These are phyloP conservation scores for Porphyrellus cyaneotinctus DNA, from an alignment of 768 basidiomycete species.

Conservation along the genomic window DNA sequence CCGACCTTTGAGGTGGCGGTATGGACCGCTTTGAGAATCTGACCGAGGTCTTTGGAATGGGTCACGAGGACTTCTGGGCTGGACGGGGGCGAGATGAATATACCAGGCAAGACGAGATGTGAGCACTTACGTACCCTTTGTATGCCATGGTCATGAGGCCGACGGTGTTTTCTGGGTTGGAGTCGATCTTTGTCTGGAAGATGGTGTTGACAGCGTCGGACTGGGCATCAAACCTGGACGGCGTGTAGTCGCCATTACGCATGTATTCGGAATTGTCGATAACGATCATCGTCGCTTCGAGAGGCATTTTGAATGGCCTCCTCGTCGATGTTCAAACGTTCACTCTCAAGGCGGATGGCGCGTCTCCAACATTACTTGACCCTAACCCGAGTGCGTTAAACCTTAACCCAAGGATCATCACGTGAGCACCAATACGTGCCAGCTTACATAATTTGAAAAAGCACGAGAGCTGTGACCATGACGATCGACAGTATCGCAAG, in stretches of 20 bases:
- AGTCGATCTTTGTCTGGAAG: constrained; percentile 89
- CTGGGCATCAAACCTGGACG: constrained; percentile 87
- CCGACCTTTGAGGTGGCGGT: constrained; percentile 65
- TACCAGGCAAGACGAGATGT: neutral
- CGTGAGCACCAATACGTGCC: too few relatives aligned
- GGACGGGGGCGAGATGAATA: constrained; percentile 6
- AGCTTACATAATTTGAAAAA: too few relatives aligned
- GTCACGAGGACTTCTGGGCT: constrained; percentile 97
- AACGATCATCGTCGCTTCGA: constrained; percentile 97
- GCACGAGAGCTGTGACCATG: too few relatives aligned
- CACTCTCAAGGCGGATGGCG: constrained; percentile 19
- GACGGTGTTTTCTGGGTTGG: constrained; percentile 96
- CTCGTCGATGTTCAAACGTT: constrained; percentile 12
- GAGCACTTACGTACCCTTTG: constrained; percentile 64
- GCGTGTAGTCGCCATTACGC: constrained; percentile 89
- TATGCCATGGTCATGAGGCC: constrained; percentile 98
- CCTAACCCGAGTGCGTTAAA: constrained; percentile 14
- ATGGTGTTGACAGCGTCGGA: constrained; percentile 86
- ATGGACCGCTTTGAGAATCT: constrained; percentile 80
- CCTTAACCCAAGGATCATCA: constrained; percentile 8
- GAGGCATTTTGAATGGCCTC: constrained; percentile 61
- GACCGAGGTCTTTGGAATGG: constrained; percentile 91
- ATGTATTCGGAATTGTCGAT: constrained; percentile 98
- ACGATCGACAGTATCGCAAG: too few relatives aligned
- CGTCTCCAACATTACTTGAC: constrained; percentile 17